Evolutionary conservation across 805 yeast genomes (phyloP).

Genomic region (Phaffomyces thermotolerans): DNA sequence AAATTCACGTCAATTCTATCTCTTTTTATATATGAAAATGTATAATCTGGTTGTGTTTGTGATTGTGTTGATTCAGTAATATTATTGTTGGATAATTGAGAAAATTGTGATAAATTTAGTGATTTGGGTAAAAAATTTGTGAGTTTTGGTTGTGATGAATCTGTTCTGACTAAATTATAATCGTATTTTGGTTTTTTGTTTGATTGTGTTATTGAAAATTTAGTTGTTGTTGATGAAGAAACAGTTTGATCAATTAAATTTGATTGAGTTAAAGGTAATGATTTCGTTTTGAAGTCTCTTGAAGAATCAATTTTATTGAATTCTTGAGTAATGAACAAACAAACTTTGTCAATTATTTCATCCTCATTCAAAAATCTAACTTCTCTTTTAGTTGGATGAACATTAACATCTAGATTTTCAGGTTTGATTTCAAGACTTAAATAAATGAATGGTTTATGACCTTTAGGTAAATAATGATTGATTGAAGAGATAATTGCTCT

Average conservation of each 20-base stretch:
- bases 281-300: slow-evolving; percentile 62
- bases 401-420: slow-evolving; percentile 76
- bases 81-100: not conserved
- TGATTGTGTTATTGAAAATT: not conserved
- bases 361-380: slow-evolving; percentile 82
- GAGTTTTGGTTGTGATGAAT: slow-evolving; percentile 52
- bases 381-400: slow-evolving; percentile 93
- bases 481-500: slow-evolving; percentile 50
- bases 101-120: not conserved
- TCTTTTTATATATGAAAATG: slow-evolving; percentile 9
- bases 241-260: not conserved
- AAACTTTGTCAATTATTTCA: slow-evolving; percentile 65
- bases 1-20: slow-evolving; percentile 40
- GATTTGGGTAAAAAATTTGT: slow-evolving; percentile 27
- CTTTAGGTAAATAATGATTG: slow-evolving; percentile 60
- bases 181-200: slow-evolving; percentile 40
- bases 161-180: slow-evolving; percentile 64
- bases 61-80: not conserved
- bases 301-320: slow-evolving; percentile 57
- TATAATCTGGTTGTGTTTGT: not conserved
- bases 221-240: not conserved
- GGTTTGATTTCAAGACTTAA: slow-evolving; percentile 63
- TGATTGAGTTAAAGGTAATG: slow-evolving; percentile 28
- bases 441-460: slow-evolving; percentile 70
- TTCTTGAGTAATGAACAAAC: slow-evolving; percentile 39